Evolutionary conservation across 208 protist genomes (phyloP).

Genomic region (Wallacemonas sp.): DNA sequence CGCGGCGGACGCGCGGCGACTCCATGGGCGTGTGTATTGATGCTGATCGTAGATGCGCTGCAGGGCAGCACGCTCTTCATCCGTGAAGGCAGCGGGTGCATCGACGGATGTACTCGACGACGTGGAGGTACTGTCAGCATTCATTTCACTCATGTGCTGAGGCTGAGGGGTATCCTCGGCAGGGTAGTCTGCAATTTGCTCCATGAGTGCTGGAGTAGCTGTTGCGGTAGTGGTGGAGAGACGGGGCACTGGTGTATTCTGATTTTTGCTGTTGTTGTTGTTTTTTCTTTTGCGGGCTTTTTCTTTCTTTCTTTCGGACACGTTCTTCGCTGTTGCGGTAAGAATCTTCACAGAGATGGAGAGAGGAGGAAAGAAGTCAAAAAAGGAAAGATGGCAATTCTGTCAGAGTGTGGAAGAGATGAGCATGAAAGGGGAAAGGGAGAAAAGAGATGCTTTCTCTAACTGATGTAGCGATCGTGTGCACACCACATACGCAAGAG

Average conservation of each 20-base stretch:
- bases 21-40: constrained; percentile 1
- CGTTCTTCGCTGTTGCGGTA: too few relatives aligned
- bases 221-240: neutral
- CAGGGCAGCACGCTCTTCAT: neutral
- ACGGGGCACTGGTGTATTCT: neutral
- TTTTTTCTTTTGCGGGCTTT: constrained; percentile 1
- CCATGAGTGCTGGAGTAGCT: neutral
- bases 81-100: neutral
- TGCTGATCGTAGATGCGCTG: constrained; percentile 2
- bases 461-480: too few relatives aligned
- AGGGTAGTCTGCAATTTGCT: constrained; percentile 3
- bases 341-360: too few relatives aligned
- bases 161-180: neutral
- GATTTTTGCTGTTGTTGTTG: neutral
- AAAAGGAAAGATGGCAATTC: neutral
- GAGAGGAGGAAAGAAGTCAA: too few relatives aligned
- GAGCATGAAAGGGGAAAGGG: neutral
- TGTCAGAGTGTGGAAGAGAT: neutral
- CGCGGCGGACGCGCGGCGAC: neutral
- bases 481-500: too few relatives aligned
- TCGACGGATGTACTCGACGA: neutral
- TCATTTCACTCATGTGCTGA: neutral
- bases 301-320: neutral
- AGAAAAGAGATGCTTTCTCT: neutral
- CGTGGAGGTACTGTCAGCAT: neutral